Percentiles rank a stretch among this genome's conserved stretches.
Conservation (phyloP, 208 protist species). For the Trypanosomatidae sp. region DNA sequence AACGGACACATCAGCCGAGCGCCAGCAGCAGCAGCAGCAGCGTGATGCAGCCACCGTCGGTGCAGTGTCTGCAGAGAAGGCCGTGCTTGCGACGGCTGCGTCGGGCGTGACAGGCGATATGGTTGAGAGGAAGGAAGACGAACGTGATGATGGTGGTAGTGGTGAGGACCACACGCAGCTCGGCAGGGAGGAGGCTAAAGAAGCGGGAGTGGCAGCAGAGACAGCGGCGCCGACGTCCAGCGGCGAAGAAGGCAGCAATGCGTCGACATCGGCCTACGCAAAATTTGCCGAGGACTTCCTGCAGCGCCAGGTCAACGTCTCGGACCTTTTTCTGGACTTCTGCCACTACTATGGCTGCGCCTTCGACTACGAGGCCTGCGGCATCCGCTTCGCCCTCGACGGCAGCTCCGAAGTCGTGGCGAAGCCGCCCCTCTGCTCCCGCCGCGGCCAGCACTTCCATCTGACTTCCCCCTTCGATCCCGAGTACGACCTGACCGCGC, state of each 20-base stretch:
- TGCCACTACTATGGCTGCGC: conserved; percentile 82
- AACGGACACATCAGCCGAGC: too few relatives aligned
- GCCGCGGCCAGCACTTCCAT: conserved; percentile 75
- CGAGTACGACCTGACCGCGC: conserved; percentile 81
- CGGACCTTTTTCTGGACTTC: conserved; percentile 74
- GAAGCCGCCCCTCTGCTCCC: conserved; percentile 71
- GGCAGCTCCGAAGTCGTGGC: conserved; percentile 60
- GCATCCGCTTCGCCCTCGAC: conserved; percentile 62
- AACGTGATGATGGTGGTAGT: too few relatives aligned
- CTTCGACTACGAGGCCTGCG: conserved; percentile 82
- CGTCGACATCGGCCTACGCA: conserved; percentile 9
- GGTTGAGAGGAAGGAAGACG: too few relatives aligned
- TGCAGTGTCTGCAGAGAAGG: too few relatives aligned
- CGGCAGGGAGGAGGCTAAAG: neutral
- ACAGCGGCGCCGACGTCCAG: neutral
- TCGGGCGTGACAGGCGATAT: too few relatives aligned
- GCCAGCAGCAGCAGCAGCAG: too few relatives aligned
- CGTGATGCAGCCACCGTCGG: too few relatives aligned
- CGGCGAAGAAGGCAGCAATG: neutral
- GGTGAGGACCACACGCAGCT: too few relatives aligned
- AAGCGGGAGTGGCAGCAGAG: neutral
- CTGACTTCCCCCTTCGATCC: conserved; percentile 86
- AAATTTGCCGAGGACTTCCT: conserved; percentile 39
- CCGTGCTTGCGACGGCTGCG: too few relatives aligned
- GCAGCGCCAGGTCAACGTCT: conserved; percentile 34